Evolutionary conservation across 2,329 filamentous ascomycete genomes (phyloP).

Genomic region (Epichloe bromicola): DNA sequence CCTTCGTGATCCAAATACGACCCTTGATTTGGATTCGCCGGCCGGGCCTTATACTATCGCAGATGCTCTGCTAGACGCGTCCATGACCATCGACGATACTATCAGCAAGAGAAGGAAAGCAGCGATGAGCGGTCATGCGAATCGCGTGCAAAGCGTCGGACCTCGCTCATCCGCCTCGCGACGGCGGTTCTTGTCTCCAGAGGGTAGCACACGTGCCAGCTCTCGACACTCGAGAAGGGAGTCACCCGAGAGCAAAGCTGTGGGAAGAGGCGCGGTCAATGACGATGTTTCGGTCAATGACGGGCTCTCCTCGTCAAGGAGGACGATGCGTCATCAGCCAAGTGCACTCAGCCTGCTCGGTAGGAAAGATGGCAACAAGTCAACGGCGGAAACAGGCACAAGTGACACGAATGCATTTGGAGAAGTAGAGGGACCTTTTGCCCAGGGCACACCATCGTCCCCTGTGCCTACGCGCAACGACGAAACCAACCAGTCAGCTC

Average conservation of each 20-base stretch:
- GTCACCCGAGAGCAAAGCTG: constrained; percentile 18
- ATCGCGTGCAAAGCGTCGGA: constrained; percentile 26
- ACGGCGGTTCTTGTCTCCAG: constrained; percentile 21
- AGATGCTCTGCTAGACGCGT: constrained; percentile 84
- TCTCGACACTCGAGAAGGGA: constrained; percentile 26
- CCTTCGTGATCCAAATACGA: constrained; percentile 28
- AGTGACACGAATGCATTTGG: constrained; percentile 48
- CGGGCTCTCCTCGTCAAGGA: constrained; percentile 28
- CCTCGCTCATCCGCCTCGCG: constrained; percentile 13
- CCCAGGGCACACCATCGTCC: constrained; percentile 18
- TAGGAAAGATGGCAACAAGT: constrained; percentile 45
- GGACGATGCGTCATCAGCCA: constrained; percentile 39
- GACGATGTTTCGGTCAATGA: constrained; percentile 26
- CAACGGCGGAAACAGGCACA: constrained; percentile 43
- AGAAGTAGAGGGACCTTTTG: constrained; percentile 44
- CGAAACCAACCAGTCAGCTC: constrained; percentile 20
- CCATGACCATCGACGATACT: constrained; percentile 68
- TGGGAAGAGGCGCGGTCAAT: constrained; percentile 12
- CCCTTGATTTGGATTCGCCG: constrained; percentile 19
- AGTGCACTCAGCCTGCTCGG: constrained; percentile 49
- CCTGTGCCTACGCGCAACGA: constrained; percentile 12
- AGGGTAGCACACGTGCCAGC: constrained; percentile 15
- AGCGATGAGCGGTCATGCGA: constrained; percentile 37
- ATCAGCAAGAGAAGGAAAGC: constrained; percentile 39
- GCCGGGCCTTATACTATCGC: constrained; percentile 61